Conservation (phyloP, 2,329 filamentous ascomycete species). For the Penicillium sp. region DNA sequence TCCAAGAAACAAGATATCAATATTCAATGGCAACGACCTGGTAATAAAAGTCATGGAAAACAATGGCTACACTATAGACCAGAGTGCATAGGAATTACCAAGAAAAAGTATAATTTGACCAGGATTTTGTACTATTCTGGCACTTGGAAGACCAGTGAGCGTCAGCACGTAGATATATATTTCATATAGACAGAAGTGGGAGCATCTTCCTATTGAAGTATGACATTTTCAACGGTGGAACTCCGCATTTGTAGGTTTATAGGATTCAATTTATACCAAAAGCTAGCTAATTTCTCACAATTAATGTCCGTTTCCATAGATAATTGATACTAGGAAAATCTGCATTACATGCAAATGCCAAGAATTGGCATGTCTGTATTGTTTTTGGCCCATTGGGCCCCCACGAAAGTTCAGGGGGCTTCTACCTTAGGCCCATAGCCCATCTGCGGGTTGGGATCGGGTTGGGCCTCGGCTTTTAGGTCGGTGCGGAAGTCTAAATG, state of each 20-base stretch:
- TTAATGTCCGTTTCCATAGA: background rate
- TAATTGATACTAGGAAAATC: background rate
- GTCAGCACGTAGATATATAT: no score
- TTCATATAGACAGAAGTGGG: no score
- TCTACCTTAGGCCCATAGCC: background rate
- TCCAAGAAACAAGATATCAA: conserved; percentile 3
- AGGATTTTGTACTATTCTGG: no score
- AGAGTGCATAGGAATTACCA: background rate
- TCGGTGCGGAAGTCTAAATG: background rate
- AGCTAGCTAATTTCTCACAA: conserved; percentile 1
- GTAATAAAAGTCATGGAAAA: conserved; percentile 1
- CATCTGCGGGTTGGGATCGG: background rate
- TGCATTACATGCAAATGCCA: background rate
- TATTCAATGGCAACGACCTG: background rate
- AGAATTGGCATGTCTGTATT: background rate
- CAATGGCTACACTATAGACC: background rate
- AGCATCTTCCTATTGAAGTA: no score
- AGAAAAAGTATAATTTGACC: background rate
- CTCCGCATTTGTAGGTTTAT: background rate
- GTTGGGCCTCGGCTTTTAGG: background rate
- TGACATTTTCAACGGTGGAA: no score
- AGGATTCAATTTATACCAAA: background rate
- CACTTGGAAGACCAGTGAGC: no score
- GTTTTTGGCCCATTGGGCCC: background rate
- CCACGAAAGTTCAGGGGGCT: background rate